A percentile compares a stretch with the other conserved stretches of the same genome.
Evolutionary conservation across 2,329 filamentous ascomycete species (phyloP).

Genomic region (Xylariaceae sp.): DNA sequence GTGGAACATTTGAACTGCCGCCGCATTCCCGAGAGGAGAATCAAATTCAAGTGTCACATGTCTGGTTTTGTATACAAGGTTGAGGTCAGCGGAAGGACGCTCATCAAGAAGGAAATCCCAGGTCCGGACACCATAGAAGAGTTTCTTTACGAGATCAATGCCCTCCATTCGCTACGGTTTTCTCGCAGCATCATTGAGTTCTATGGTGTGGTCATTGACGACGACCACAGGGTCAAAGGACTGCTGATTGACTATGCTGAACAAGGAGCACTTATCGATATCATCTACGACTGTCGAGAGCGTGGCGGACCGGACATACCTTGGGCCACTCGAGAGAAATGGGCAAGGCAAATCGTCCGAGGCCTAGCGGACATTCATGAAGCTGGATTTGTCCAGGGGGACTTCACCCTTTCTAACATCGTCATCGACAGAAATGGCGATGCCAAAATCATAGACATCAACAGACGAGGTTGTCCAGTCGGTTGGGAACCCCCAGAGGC

Average conservation of each 20-base stretch:
- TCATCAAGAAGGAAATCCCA: conserved; percentile 98
- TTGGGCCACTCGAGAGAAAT: conserved; percentile 73
- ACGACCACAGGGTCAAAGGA: conserved; percentile 67
- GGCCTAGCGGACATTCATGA: conserved; percentile 92
- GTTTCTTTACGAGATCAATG: conserved; percentile 96
- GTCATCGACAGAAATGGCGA: conserved; percentile 80
- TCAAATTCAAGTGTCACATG: conserved; percentile 85
- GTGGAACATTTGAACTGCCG: conserved; percentile 67
- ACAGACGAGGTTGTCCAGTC: conserved; percentile 90
- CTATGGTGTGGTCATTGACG: conserved; percentile 82
- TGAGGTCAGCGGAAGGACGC: conserved; percentile 56
- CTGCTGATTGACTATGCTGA: conserved; percentile 84
- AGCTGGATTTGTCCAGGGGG: conserved; percentile 91
- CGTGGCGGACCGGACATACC: conserved; percentile 47
- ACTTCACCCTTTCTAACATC: conserved; percentile 96
- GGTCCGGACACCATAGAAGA: conserved; percentile 93
- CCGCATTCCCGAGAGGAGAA: conserved; percentile 64
- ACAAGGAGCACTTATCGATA: conserved; percentile 80
- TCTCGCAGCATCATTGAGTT: conserved; percentile 78
- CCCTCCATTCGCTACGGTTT: conserved; percentile 69
- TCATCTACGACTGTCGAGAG: conserved; percentile 73
- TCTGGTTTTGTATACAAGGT: conserved; percentile 98
- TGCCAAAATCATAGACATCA: conserved; percentile 98
- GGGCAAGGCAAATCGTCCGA: conserved; percentile 86
- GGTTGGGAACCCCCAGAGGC: conserved; percentile 97